Base-by-base conservation (phyloP, 2,329 filamentous ascomycete genomes). In the Pleoardoris graminearum region DNA sequence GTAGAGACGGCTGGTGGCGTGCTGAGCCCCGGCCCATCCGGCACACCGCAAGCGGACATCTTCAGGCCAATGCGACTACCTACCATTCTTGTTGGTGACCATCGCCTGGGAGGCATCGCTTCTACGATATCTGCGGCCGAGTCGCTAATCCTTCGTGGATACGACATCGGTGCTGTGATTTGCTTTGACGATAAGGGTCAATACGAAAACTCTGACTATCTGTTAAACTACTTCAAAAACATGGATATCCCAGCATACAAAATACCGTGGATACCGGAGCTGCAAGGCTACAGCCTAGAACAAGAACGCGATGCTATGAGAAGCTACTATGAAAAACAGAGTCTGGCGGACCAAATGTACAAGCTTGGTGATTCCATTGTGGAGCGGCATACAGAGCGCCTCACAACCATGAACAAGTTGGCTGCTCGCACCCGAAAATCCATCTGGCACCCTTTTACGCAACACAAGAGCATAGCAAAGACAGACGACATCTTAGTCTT, bases 401-500 rank as follows among this genome's bases (percentile, higher is more conserved):
- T 91, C 11, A 66, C 77, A 1, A 75, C 80, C 0, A 73, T 94
- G 0, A 80, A 85, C 29, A 78, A 75, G 1, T 85, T 93, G 82
- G 75, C 84, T 0, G 66, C 74, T 1, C 77, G 81, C 35, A 90
- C 90, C 0, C 55, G 60, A 1, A 42, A 63, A 21, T 53, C 51
- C 2, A 91, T 95, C 32, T 95, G 90, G 90, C 93, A 93, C 62
- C 90, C 91, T 0, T 95, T 95, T 63, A 92, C 90, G 0, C 90
- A 95, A 62, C 90, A 95, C 56, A 83, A 83, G 35, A 83, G 44
- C 78, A 82, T 44, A 77, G 90, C 59, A 76, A 78, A 0, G 72
- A 83, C 4, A 73, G 84, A 70, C 1, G 83, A 84, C 12, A 90
- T 95, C 39, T 81, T 85, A 0, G 81, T 85, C 0, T 91, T 95